Percentiles rank a stretch among this genome's conserved stretches.
Evolutionary conservation across 768 basidiomycete genomes (phyloP).

Genomic region (Boletus vermiculosoides): DNA sequence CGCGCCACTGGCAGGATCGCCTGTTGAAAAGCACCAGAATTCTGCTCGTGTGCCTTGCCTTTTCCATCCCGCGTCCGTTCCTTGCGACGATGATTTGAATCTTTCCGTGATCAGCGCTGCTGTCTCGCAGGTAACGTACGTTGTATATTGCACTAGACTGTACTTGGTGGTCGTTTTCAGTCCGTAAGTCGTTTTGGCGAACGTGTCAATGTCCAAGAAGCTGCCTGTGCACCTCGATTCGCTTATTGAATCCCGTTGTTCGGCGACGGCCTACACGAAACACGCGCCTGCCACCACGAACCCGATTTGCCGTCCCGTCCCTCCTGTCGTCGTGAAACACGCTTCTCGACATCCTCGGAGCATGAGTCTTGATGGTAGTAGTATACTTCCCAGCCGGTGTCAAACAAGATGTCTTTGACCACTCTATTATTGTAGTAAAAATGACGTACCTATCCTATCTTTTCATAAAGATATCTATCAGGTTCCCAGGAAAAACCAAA

Average conservation of each 20-base stretch:
- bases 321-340: not conserved
- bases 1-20: not conserved
- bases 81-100: slow-evolving; percentile 10
- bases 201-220: not conserved
- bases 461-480: no score
- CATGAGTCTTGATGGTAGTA: no score
- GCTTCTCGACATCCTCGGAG: no score
- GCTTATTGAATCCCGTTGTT: slow-evolving; percentile 2
- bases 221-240: not conserved
- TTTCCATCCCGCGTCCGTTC: not conserved
- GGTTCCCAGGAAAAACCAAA: no score
- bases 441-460: no score
- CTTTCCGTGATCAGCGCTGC: not conserved
- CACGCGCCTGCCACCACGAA: not conserved
- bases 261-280: not conserved
- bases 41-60: not conserved
- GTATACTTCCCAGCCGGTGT: no score
- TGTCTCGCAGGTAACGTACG: not conserved
- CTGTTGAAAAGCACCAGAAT: not conserved
- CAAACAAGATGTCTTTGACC: no score
- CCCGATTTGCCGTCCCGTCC: not conserved
- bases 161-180: not conserved
- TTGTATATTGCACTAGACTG: not conserved
- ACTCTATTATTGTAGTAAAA: no score
- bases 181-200: no score